Conservation (phyloP, 495 filamentous ascomycete genomes). For the Tuber brumale region DNA sequence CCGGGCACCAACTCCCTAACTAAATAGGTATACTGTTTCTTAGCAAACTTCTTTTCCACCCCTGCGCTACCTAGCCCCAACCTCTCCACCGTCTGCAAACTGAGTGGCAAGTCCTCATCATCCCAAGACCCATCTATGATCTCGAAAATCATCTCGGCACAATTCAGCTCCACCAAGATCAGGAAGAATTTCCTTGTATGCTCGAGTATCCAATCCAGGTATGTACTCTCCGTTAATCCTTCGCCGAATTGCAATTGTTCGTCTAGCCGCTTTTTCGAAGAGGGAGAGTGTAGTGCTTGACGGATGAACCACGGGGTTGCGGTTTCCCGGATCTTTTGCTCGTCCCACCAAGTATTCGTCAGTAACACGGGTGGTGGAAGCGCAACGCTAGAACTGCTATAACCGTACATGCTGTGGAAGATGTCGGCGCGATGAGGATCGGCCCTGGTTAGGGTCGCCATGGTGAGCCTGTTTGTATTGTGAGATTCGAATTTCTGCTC, state of each 20-base stretch:
- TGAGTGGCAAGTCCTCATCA: slow-evolving; percentile 78
- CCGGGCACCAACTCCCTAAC: slow-evolving; percentile 65
- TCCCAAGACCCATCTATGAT: slow-evolving; percentile 81
- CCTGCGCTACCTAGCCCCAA: slow-evolving; percentile 53
- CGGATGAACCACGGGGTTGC: slow-evolving; percentile 30
- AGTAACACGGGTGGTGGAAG: slow-evolving; percentile 24
- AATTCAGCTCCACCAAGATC: slow-evolving; percentile 68
- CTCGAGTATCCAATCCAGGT: slow-evolving; percentile 84
- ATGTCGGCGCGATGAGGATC: slow-evolving; percentile 27
- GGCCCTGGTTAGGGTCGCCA: slow-evolving; percentile 29
- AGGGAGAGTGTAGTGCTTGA: slow-evolving; percentile 28
- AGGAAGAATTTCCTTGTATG: slow-evolving; percentile 75
- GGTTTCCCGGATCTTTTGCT: slow-evolving; percentile 35
- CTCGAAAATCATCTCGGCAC: slow-evolving; percentile 78
- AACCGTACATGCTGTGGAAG: slow-evolving; percentile 38
- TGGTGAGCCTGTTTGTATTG: background rate
- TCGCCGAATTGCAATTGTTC: slow-evolving; percentile 73
- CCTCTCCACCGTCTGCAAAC: slow-evolving; percentile 61
- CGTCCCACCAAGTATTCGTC: slow-evolving; percentile 38
- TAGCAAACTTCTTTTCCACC: slow-evolving; percentile 67
- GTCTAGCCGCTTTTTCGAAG: slow-evolving; percentile 52
- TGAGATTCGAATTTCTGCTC: background rate
- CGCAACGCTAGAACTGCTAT: slow-evolving; percentile 21
- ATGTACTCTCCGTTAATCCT: slow-evolving; percentile 80
- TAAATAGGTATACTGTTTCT: slow-evolving; percentile 73